A percentile compares a stretch with the other conserved stretches of the same genome.
Conservation (phyloP, 306 rosid species). For the Quillaja saponaria region DNA sequence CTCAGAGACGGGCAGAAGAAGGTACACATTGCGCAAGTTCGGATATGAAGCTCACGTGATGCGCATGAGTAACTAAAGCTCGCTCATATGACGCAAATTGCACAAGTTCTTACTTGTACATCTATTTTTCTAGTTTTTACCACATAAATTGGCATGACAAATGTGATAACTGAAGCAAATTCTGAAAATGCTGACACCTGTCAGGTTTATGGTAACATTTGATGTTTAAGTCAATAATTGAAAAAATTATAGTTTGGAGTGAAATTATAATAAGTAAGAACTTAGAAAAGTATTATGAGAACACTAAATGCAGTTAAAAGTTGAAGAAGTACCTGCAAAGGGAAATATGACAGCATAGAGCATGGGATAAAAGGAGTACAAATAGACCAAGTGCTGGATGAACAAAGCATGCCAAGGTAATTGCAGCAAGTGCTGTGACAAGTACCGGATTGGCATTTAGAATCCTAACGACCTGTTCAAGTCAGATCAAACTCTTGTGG, state of each 20-base stretch:
- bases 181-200: not conserved
- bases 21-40: too few species aligned
- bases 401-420: constrained; percentile 69
- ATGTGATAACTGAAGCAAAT: not conserved
- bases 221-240: not conserved
- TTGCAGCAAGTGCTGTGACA: constrained; percentile 65
- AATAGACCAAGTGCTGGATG: constrained; percentile 84
- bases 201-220: not conserved
- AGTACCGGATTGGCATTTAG: constrained; percentile 63
- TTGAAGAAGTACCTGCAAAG: constrained; percentile 74
- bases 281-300: not conserved
- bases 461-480: constrained; percentile 67
- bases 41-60: too few species aligned
- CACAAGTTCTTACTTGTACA: too few species aligned
- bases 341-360: constrained; percentile 82
- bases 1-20: too few species aligned
- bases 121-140: too few species aligned
- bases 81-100: too few species aligned
- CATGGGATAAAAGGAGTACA: constrained; percentile 62
- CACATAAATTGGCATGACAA: too few species aligned
- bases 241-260: not conserved
- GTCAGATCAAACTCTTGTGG: constrained; percentile 30
- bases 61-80: too few species aligned
- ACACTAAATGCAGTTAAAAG: constrained; percentile 24
- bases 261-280: not conserved